Percentiles rank a stretch among this genome's conserved stretches.
Evolutionary conservation across 176 grass and related monocot genomes (phyloP).

Genomic region (Musa acuminata): DNA sequence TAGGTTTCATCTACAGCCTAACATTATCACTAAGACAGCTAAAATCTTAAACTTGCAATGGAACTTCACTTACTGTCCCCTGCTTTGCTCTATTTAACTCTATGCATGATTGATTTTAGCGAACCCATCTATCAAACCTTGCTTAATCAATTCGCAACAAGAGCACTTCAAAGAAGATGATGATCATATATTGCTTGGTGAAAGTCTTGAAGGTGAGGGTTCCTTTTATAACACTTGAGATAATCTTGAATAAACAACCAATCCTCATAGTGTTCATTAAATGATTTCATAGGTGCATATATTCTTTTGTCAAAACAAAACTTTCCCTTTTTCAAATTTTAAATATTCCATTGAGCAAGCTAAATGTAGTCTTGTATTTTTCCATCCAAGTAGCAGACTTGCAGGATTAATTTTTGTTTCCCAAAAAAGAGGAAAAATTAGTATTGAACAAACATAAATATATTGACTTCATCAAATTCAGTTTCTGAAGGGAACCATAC

Average conservation of each 20-base stretch:
- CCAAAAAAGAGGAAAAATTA: too few relatives aligned
- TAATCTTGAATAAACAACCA: background rate
- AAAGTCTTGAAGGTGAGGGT: background rate
- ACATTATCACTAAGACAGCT: too few relatives aligned
- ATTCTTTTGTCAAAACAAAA: background rate
- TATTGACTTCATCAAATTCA: slow-evolving; percentile 34
- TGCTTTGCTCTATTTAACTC: background rate
- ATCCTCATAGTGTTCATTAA: background rate
- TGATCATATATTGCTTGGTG: too few relatives aligned
- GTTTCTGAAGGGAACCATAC: slow-evolving; percentile 37
- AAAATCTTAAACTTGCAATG: too few relatives aligned
- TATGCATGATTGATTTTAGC: background rate
- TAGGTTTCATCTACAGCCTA: too few relatives aligned
- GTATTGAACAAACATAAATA: background rate
- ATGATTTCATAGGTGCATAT: background rate
- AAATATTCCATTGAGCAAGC: too few relatives aligned
- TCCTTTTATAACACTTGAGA: background rate
- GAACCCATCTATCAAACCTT: background rate
- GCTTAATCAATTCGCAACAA: background rate
- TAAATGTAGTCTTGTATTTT: too few relatives aligned
- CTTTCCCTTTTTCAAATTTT: background rate
- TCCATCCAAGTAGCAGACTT: too few relatives aligned
- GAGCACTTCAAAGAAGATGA: too few relatives aligned
- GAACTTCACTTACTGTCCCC: too few relatives aligned
- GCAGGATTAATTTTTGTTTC: too few relatives aligned